phyloP scores from a whole-genome alignment of 73 alveolate species.

The Uronychia setigera region DNA sequence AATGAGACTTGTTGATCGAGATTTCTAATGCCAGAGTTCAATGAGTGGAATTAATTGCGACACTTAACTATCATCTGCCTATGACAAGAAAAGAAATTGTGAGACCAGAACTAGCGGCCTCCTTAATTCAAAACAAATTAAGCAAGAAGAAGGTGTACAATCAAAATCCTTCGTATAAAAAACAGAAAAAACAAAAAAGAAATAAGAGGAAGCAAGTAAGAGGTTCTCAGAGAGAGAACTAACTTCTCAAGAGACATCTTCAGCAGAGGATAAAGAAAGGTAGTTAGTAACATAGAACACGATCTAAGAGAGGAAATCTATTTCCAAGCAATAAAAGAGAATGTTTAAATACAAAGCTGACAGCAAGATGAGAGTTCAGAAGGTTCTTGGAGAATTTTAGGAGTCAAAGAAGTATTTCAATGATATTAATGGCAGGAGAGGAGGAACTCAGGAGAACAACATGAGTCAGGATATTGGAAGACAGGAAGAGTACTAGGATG shows the following conservation, averaged over 20 bases:
- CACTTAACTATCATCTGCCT: too few relatives aligned
- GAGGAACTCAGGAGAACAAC: neutral
- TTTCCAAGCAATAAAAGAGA: neutral
- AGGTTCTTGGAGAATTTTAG: neutral
- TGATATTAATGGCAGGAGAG: neutral
- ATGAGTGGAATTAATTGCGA: too few relatives aligned
- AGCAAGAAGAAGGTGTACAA: neutral
- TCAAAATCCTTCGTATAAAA: neutral
- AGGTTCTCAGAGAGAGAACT: neutral
- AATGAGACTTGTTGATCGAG: neutral
- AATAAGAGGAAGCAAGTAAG: neutral
- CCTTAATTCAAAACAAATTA: neutral
- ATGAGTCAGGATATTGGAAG: neutral
- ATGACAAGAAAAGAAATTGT: neutral
- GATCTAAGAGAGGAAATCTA: neutral
- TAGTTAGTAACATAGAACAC: neutral
- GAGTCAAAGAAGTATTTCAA: neutral
- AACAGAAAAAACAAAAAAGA: neutral
- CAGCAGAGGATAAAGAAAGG: neutral
- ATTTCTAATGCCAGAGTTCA: neutral
- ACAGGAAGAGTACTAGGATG: neutral
- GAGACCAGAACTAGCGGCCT: neutral
- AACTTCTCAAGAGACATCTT: neutral
- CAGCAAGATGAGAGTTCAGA: neutral
- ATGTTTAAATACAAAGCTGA: neutral